These are phyloP conservation scores for Gracilaria vermiculophylla DNA, from an alignment of 23 red algal genomes.

Conservation along the genomic window DNA sequence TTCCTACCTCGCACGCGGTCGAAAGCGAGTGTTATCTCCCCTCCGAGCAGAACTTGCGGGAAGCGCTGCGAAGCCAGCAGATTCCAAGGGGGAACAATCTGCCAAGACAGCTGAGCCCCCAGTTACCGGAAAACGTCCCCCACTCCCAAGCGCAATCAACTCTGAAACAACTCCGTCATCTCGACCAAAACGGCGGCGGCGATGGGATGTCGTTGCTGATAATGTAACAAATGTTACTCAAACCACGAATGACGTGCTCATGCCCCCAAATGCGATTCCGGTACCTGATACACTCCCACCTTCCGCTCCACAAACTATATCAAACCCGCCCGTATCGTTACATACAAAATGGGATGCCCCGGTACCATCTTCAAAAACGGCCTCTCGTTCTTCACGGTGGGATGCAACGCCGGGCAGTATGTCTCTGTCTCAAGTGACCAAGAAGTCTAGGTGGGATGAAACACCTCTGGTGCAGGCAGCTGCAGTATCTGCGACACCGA, in stretches of 20 bases:
- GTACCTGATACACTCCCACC: conserved; percentile 41
- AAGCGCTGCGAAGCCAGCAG: background rate
- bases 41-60: background rate
- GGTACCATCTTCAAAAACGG: background rate
- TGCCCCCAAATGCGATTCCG: conserved; percentile 13
- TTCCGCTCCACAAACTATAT: conserved; percentile 14
- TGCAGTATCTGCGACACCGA: background rate
- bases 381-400: conserved; percentile 48
- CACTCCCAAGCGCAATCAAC: background rate
- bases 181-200: conserved; percentile 22
- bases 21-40: conserved; percentile 9
- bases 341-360: conserved; percentile 36
- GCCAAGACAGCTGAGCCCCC: background rate
- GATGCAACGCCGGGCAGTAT: conserved; percentile 47
- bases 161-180: background rate
- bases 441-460: conserved; percentile 89
- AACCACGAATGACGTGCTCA: background rate
- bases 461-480: conserved; percentile 54
- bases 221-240: conserved; percentile 1
- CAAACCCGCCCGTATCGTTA: background rate
- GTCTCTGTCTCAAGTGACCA: conserved; percentile 14
- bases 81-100: background rate
- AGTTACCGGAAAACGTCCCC: background rate
- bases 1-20: conserved; percentile 39
- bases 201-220: conserved; percentile 56